These are phyloP conservation scores for Skeletonema costatum DNA, from an alignment of 108 stramenopile species.

Conservation along the genomic window DNA sequence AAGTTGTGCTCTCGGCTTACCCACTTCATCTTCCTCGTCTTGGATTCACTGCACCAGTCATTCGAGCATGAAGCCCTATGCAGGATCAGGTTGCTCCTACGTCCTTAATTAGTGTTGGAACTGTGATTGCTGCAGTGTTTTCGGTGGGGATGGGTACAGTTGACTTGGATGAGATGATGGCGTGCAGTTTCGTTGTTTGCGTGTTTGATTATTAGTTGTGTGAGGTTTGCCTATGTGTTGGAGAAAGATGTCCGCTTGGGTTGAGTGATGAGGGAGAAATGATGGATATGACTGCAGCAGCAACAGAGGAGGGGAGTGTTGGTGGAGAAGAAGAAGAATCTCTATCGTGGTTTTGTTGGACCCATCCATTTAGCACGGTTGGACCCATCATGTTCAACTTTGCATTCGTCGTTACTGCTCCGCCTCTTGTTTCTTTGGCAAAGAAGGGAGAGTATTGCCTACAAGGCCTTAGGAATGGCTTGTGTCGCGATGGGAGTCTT, in stretches of 20 bases:
- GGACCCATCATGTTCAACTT: conserved; percentile 50
- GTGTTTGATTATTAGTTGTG: conserved; percentile 22
- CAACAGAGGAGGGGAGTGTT: neutral
- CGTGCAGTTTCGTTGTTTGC: conserved; percentile 34
- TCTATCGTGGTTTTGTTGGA: conserved; percentile 30
- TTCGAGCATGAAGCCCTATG: conserved; percentile 36
- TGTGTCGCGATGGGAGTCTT: conserved; percentile 38
- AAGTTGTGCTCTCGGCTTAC: conserved; percentile 35
- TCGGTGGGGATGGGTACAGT: conserved; percentile 32
- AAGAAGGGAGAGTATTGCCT: conserved; percentile 28
- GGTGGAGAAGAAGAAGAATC: neutral
- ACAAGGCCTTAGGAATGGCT: conserved; percentile 30
- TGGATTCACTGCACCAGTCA: conserved; percentile 31
- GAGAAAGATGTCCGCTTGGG: conserved; percentile 6
- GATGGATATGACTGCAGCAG: neutral
- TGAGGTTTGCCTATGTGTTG: conserved; percentile 23
- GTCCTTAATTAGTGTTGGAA: conserved; percentile 27
- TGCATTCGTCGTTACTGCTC: conserved; percentile 32
- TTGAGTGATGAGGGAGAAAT: neutral
- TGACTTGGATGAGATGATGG: conserved; percentile 43
- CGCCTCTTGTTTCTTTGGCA: conserved; percentile 25
- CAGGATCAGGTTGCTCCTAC: conserved; percentile 35
- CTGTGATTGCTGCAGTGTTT: conserved; percentile 21
- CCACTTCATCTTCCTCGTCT: neutral
- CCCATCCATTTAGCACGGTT: conserved; percentile 21